Evolutionary conservation across 768 basidiomycete species (phyloP).

Genomic region (Suillus lakei): DNA sequence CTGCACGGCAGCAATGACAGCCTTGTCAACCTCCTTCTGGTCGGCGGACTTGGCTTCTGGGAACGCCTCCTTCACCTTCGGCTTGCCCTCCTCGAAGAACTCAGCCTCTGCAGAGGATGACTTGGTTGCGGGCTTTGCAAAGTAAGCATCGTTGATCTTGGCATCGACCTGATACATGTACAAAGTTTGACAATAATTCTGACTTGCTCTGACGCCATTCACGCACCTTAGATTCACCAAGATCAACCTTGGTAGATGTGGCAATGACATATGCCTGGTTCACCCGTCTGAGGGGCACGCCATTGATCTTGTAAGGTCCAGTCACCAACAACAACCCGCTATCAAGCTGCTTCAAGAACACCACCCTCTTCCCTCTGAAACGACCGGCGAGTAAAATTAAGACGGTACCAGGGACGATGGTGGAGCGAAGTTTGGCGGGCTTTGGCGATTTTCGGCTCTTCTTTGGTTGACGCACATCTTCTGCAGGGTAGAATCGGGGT

Average conservation of each 20-base stretch:
- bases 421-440: conserved; percentile 76
- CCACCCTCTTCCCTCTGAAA: conserved; percentile 97
- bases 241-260: conserved; percentile 92
- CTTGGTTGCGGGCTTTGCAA: conserved; percentile 78
- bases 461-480: conserved; percentile 91
- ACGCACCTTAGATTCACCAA: conserved; percentile 74
- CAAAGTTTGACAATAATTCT: conserved; percentile 1
- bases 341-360: conserved; percentile 94
- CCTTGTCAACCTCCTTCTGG: conserved; percentile 88
- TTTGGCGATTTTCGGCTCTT: conserved; percentile 87
- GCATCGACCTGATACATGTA: conserved; percentile 66
- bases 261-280: conserved; percentile 99
- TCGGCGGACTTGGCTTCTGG: conserved; percentile 86
- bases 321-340: conserved; percentile 94
- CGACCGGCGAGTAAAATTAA: conserved; percentile 97
- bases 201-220: background rate
- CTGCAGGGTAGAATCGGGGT: conserved; percentile 92
- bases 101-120: conserved; percentile 89
- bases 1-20: conserved; percentile 82
- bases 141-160: conserved; percentile 94
- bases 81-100: conserved; percentile 95
- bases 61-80: conserved; percentile 85
- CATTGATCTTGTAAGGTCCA: conserved; percentile 97
- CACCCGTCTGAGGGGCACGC: conserved; percentile 96
- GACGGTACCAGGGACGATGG: conserved; percentile 93